Conservation (phyloP, 768 basidiomycete species). For the Phaffia tasmanica region DNA sequence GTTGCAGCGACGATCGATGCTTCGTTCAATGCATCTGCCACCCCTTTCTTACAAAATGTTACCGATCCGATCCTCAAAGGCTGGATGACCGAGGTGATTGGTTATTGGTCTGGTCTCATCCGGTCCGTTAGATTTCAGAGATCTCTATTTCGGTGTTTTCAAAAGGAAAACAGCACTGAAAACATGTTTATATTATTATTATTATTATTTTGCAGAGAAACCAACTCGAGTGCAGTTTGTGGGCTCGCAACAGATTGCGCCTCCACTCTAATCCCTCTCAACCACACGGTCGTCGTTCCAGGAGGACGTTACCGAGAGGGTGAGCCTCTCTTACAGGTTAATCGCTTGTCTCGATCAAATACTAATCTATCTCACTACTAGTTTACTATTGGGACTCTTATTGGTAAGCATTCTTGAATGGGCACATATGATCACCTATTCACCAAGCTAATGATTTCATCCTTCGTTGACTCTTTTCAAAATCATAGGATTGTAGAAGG, state of each 20-base stretch:
- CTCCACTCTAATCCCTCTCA: conserved; percentile 76
- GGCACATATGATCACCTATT: neutral
- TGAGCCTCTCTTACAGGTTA: neutral
- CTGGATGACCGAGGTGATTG: conserved; percentile 68
- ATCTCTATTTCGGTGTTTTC: no score
- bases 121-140: conserved; percentile 29
- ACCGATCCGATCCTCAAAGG: conserved; percentile 56
- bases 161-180: neutral
- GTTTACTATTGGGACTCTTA: conserved; percentile 37
- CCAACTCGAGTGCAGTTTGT: conserved; percentile 61
- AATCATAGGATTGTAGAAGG: conserved; percentile 47
- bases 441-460: neutral
- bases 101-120: conserved; percentile 72
- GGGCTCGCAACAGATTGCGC: conserved; percentile 50
- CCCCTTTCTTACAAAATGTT: conserved; percentile 61
- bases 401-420: neutral
- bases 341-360: neutral
- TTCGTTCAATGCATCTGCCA: conserved; percentile 47
- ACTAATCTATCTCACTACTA: conserved; percentile 35
- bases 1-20: conserved; percentile 49
- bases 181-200: neutral
- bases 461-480: neutral
- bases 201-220: conserved; percentile 38
- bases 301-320: conserved; percentile 68
- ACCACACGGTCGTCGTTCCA: conserved; percentile 82